A percentile compares a stretch with the other conserved stretches of the same genome.
Evolutionary conservation across 768 basidiomycete genomes (phyloP).

Genomic region (Pleurotus pulmonarius): DNA sequence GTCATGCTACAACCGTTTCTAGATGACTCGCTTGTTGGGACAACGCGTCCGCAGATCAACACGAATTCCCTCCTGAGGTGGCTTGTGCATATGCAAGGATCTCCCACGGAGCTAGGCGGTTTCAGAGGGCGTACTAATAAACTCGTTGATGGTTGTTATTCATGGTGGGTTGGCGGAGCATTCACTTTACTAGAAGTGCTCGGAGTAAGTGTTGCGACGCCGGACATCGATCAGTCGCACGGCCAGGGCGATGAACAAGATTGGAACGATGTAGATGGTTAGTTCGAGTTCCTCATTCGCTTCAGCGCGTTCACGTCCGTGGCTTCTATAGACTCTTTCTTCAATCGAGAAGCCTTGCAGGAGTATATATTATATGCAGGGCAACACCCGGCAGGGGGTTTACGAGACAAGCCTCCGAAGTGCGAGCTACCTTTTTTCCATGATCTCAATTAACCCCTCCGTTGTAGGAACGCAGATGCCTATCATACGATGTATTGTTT

Average conservation of each 20-base stretch:
- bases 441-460: not conserved
- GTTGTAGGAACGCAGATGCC: constrained; percentile 67
- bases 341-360: constrained; percentile 73
- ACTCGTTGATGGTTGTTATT: constrained; percentile 97
- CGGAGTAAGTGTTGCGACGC: constrained; percentile 33
- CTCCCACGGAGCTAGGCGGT: constrained; percentile 80
- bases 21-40: constrained; percentile 9
- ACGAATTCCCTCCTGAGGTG: constrained; percentile 66
- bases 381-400: constrained; percentile 81
- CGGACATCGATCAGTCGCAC: constrained; percentile 24
- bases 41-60: constrained; percentile 46
- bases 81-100: constrained; percentile 84
- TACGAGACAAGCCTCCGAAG: constrained; percentile 96
- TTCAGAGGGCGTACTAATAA: constrained; percentile 95
- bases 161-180: constrained; percentile 98
- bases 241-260: constrained; percentile 16
- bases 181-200: constrained; percentile 73
- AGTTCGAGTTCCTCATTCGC: constrained; percentile 11
- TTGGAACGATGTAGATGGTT: constrained; percentile 77
- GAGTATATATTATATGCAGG: constrained; percentile 84
- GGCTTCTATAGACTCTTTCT: constrained; percentile 34
- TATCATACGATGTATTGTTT: constrained; percentile 96
- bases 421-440: constrained; percentile 27
- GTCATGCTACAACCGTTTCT: constrained; percentile 66
- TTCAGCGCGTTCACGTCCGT: not conserved